Percentiles rank a stretch among this genome's conserved stretches.
phyloP scores from a whole-genome alignment of 192 early-diverging fungal genomes.

The Entomortierella lignicola region DNA sequence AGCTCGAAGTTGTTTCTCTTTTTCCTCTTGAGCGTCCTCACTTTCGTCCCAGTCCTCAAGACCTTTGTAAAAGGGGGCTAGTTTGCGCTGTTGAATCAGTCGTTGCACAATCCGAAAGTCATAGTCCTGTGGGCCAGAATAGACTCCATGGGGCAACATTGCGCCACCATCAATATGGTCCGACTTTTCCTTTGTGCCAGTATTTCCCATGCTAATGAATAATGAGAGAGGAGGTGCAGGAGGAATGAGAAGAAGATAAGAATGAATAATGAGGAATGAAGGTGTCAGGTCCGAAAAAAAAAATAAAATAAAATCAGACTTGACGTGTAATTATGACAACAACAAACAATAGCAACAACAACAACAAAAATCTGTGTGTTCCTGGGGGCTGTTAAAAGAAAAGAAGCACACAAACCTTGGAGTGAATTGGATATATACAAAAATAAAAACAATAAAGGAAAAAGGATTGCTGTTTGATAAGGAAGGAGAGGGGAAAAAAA shows the following conservation, averaged over 20 bases:
- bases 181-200: slow-evolving; percentile 52
- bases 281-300: too few species aligned
- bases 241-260: neutral
- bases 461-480: neutral
- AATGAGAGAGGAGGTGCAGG: neutral
- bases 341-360: too few species aligned
- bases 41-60: slow-evolving; percentile 70
- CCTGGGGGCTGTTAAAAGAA: too few species aligned
- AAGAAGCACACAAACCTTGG: too few species aligned
- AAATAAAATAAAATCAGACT: too few species aligned
- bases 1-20: slow-evolving; percentile 43
- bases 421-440: too few species aligned
- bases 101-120: slow-evolving; percentile 76
- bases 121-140: slow-evolving; percentile 81
- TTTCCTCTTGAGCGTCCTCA: slow-evolving; percentile 51
- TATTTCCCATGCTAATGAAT: slow-evolving; percentile 51
- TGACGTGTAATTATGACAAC: too few species aligned
- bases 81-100: slow-evolving; percentile 76
- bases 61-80: slow-evolving; percentile 93
- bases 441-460: neutral
- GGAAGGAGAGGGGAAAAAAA: neutral
- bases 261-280: neutral
- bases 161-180: slow-evolving; percentile 72
- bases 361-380: too few species aligned
- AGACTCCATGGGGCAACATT: slow-evolving; percentile 76